Evolutionary conservation across 768 basidiomycete species (phyloP), one percentile per base, ranked within the genome.

Genomic region (Pulveroboletus frians): DNA sequence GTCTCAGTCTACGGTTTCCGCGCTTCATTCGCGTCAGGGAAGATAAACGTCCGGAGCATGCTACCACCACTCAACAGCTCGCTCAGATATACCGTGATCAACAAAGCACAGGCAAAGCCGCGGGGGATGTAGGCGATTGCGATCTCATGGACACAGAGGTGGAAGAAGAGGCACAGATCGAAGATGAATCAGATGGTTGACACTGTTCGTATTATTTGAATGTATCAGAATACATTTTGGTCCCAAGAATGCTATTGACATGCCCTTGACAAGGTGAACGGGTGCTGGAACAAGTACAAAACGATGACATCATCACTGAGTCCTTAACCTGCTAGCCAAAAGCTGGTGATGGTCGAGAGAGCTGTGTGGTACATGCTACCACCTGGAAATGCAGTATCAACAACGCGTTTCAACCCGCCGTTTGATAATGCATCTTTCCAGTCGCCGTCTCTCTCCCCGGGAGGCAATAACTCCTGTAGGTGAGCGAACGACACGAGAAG

Each of bases 1-100:
- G 93, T 5, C 71, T 94, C 27, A 88, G 86, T 57, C 67, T 95
- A 11, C 84, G 93, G 11, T 96, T 96, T 66, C 93, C 93, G 36
- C 76, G 92, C 31, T 95, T 94, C 69, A 74, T 94, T 47, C 78
- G 75, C 50, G 59, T 79, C 7, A 73, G 88, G 21, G 81, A 84
- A 9, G 92, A 94, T 67, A 93, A 92, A 66, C 58, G 59, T 5
- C 73, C 83, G 43, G 83, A 85, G 58, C 68, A 85, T 55, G 91
- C 89, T 2, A 91, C 83, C 55, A 83, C 84, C 4, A 75, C 83
- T 2, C 73, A 77, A 17, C 83, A 88, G 61, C 71, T 94, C 42
- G 85, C 79, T 9, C 73, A 75, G 11, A 77, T 92, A 65, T 92
- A 82, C 67, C 71, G 72, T 46, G 73, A 73, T 36, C 89, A 93